Base-by-base conservation (phyloP, 2,329 filamentous ascomycete genomes). In the Stagonosporopsis tanaceti region DNA sequence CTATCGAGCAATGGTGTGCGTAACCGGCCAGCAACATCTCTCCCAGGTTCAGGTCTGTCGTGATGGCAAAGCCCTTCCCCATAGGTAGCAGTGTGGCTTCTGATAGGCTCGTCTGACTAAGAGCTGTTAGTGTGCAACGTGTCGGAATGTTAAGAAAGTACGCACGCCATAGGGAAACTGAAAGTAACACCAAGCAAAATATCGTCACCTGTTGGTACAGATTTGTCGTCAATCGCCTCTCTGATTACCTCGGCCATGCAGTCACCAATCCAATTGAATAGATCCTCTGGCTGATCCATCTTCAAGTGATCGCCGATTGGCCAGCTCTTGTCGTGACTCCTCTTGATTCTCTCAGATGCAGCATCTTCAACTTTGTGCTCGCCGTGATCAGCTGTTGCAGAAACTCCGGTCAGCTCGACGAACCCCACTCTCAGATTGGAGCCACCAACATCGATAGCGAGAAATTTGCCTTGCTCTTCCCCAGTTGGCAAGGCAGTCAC, bases 221-320 rank as follows among this genome's bases (percentile, higher is more conserved):
- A 53, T 77, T 69, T 40, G 34, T 73, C 67, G 4, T 79, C 67
- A 59, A 82, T 80, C 7, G 84, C 87, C 59, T 87, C 83, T 30
- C 78, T 79, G 15, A 94, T 87, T 3, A 93, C 89, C 59, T 89
- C 82, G 14, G 89, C 89, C 65, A 95, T 91, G 68, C 89, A 90
- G 65, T 85, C 81, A 25, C 91, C 91, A 63, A 95, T 91, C 91
- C 91, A 95, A n/a, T 83, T 77, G 73, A 95, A 95, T 2, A 94
- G 79, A 55, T 88, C 87, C 54, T 92, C 87, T 1, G 89, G 86
- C 61, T 93, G 88, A 64, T 92, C 87, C 73, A 85, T 86, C 70
- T 92, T 92, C 61, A 93, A 77, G 52, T 89, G 85, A 39, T 92
- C 86, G 45, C 84, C 84, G 65, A 93, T 93, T 7, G 89, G 85